Evolutionary conservation across 1,139 yeast genomes (phyloP).

Genomic region (Magnusiomyces suaveolens): DNA sequence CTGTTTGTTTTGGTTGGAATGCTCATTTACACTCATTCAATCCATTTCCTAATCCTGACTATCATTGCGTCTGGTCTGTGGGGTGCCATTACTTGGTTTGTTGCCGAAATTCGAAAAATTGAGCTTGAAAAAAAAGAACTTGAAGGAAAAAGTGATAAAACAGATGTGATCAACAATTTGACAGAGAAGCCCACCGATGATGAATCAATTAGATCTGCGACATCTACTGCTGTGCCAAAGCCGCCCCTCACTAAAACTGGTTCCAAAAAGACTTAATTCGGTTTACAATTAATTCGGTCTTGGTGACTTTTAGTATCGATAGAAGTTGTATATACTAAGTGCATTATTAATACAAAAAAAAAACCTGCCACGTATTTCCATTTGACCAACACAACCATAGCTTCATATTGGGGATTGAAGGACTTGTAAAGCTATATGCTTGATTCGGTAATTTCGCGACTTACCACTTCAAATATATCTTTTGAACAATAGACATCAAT

Average conservation of each 20-base stretch:
- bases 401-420: too few species aligned
- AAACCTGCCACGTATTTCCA: too few species aligned
- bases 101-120: slow-evolving; percentile 44
- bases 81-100: slow-evolving; percentile 81
- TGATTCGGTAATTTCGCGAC: too few species aligned
- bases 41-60: slow-evolving; percentile 69
- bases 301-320: too few species aligned
- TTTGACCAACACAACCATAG: too few species aligned
- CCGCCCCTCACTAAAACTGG: neutral
- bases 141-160: neutral
- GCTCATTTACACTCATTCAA: slow-evolving; percentile 53
- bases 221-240: neutral
- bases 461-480: too few species aligned
- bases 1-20: slow-evolving; percentile 45
- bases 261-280: neutral
- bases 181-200: neutral
- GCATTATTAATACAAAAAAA: too few species aligned
- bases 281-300: too few species aligned
- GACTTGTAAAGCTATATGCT: too few species aligned
- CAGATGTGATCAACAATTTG: neutral
- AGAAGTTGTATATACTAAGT: too few species aligned
- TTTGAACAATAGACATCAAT: too few species aligned
- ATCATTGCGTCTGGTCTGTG: slow-evolving; percentile 64
- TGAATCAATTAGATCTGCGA: neutral
- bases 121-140: slow-evolving; percentile 4